Percentiles rank a stretch among this genome's conserved stretches.
Evolutionary conservation across 2,329 filamentous ascomycete genomes (phyloP).

Genomic region (Microthyrium microscopicum): DNA sequence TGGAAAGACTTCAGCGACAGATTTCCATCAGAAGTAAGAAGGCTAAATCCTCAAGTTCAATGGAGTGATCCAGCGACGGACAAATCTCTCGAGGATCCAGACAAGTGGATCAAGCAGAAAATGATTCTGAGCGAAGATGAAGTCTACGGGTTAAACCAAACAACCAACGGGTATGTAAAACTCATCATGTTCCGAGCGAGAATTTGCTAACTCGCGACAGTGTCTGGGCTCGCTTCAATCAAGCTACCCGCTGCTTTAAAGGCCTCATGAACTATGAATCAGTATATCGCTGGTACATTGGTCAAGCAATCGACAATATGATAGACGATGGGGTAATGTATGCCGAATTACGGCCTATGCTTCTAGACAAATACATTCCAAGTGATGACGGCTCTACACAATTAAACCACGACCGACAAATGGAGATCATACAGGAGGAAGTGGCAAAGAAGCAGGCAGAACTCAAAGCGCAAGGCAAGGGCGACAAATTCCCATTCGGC

Average conservation of each 20-base stretch:
- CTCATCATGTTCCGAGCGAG: background rate
- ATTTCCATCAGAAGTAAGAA: constrained; percentile 23
- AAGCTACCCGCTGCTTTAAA: constrained; percentile 55
- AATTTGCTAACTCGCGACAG: constrained; percentile 14
- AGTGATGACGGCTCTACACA: constrained; percentile 35
- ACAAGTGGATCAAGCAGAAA: constrained; percentile 44
- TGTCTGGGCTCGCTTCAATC: constrained; percentile 47
- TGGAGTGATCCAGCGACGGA: background rate
- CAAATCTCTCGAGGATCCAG: constrained; percentile 12
- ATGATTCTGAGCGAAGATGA: constrained; percentile 46
- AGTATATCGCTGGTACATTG: constrained; percentile 45
- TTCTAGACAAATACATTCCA: constrained; percentile 49
- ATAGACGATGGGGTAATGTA: constrained; percentile 51
- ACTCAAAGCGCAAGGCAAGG: constrained; percentile 20
- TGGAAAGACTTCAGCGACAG: constrained; percentile 26
- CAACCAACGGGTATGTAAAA: constrained; percentile 35
- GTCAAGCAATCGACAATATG: constrained; percentile 42
- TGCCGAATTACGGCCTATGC: constrained; percentile 54
- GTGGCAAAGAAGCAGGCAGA: constrained; percentile 31
- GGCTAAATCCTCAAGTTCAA: constrained; percentile 15
- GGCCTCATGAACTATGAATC: constrained; percentile 51
- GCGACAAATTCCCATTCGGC: constrained; percentile 38
- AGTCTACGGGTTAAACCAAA: constrained; percentile 34
- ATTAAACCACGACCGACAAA: constrained; percentile 41
- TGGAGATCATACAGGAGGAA: constrained; percentile 42